A percentile compares a stretch with the other conserved stretches of the same genome.
These are phyloP conservation scores for Kluyveromyces starmeri DNA, from an alignment of 805 yeast species.

Conservation along the genomic window DNA sequence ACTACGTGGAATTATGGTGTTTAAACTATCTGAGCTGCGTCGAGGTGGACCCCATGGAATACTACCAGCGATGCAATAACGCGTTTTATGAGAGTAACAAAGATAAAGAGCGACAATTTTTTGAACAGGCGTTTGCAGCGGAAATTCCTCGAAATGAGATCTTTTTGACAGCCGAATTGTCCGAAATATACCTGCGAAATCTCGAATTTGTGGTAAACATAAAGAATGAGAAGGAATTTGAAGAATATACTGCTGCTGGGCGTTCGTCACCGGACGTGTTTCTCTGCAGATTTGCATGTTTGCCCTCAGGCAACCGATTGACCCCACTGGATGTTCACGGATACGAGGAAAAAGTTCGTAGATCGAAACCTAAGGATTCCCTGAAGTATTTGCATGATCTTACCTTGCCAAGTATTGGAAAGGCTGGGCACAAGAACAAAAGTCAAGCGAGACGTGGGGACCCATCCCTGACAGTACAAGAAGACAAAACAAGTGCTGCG, in stretches of 20 bases:
- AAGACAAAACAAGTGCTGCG: neutral
- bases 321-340: slow-evolving; percentile 10
- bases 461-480: neutral
- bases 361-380: slow-evolving; percentile 11
- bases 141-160: slow-evolving; percentile 36
- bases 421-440: neutral
- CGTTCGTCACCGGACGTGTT: slow-evolving; percentile 8
- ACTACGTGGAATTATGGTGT: slow-evolving; percentile 40
- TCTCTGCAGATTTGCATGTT: slow-evolving; percentile 14
- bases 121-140: slow-evolving; percentile 14
- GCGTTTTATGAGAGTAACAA: slow-evolving; percentile 15
- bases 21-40: slow-evolving; percentile 37
- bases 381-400: slow-evolving; percentile 14
- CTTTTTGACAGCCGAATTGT: slow-evolving; percentile 44
- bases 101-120: slow-evolving; percentile 8
- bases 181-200: slow-evolving; percentile 35
- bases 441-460: too few species aligned
- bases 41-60: slow-evolving; percentile 31
- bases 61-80: slow-evolving; percentile 21
- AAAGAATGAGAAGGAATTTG: slow-evolving; percentile 29
- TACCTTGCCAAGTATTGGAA: slow-evolving; percentile 3
- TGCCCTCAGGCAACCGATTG: slow-evolving; percentile 12
- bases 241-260: slow-evolving; percentile 4
- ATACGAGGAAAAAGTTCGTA: slow-evolving; percentile 5
- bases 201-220: slow-evolving; percentile 40